phyloP scores from a whole-genome alignment of 2,329 filamentous ascomycete species.

The Claviceps sorghi region DNA sequence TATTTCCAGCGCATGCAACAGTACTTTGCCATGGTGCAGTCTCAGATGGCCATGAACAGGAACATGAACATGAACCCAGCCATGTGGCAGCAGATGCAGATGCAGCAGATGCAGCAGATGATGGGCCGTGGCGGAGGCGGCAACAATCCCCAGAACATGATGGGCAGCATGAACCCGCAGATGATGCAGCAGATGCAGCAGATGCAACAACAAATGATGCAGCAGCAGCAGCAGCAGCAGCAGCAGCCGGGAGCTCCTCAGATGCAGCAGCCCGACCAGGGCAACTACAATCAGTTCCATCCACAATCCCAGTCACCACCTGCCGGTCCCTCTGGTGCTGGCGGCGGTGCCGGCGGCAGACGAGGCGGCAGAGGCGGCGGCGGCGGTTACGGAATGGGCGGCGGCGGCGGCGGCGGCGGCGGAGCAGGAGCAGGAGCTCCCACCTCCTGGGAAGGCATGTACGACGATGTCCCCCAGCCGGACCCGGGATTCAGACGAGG shows the following conservation, averaged over 20 bases:
- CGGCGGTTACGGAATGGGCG: constrained; percentile 17
- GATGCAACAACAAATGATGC: constrained; percentile 27
- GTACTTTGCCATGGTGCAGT: constrained; percentile 90
- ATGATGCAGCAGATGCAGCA: constrained; percentile 32
- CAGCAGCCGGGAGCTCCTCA: constrained; percentile 16
- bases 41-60: constrained; percentile 75
- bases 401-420: too few relatives aligned
- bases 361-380: constrained; percentile 10
- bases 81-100: constrained; percentile 63
- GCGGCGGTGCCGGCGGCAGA: constrained; percentile 10
- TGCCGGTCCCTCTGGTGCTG: constrained; percentile 11
- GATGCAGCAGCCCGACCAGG: constrained; percentile 8
- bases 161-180: constrained; percentile 30
- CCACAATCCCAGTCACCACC: constrained; percentile 30
- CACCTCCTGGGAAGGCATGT: constrained; percentile 97
- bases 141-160: constrained; percentile 23
- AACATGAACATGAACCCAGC: constrained; percentile 58
- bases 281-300: constrained; percentile 18
- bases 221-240: constrained; percentile 33
- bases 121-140: constrained; percentile 28
- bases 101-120: constrained; percentile 54
- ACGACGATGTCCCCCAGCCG: constrained; percentile 84
- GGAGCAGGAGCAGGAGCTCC: constrained; percentile 39
- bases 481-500: constrained; percentile 35
- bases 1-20: constrained; percentile 99